Conservation (phyloP, 75 land plant species). For the Cryptomeria japonica region DNA sequence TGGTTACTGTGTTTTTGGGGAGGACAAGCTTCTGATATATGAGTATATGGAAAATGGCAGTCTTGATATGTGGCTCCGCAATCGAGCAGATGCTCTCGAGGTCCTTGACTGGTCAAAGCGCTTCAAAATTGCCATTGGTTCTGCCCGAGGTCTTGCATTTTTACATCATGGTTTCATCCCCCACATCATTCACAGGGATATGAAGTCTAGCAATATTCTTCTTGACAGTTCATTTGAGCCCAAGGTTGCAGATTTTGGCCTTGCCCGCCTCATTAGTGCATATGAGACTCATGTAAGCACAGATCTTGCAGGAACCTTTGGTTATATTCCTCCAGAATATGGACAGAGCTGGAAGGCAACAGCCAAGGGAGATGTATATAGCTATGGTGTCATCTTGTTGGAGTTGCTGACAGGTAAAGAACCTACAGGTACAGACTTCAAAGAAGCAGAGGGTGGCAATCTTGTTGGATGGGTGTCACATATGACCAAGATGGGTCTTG, state of each 20-base stretch:
- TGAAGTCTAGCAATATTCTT: constrained; percentile 79
- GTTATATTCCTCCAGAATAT: constrained; percentile 75
- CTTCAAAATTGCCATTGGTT: constrained; percentile 53
- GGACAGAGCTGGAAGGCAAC: constrained; percentile 59
- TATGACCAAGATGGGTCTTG: constrained; percentile 37
- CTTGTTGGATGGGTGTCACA: constrained; percentile 74
- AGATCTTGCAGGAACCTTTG: constrained; percentile 69
- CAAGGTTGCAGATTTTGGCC: constrained; percentile 71
- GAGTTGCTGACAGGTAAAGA: constrained; percentile 66
- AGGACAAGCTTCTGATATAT: constrained; percentile 63
- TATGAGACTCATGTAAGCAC: constrained; percentile 79
- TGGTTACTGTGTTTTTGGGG: constrained; percentile 62
- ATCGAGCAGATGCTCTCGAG: constrained; percentile 50
- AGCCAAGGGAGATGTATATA: constrained; percentile 69
- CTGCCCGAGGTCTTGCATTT: constrained; percentile 65
- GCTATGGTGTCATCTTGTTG: constrained; percentile 65
- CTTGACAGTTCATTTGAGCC: constrained; percentile 58
- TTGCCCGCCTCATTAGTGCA: constrained; percentile 69
- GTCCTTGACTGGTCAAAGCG: constrained; percentile 51
- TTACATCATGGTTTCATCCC: constrained; percentile 71
- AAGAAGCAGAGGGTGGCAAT: constrained; percentile 65
- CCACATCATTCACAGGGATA: constrained; percentile 72
- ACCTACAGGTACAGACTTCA: constrained; percentile 68
- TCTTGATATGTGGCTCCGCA: constrained; percentile 66
- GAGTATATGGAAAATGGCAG: constrained; percentile 76